Evolutionary conservation across 129 eudicot species (phyloP).

Genomic region (Tagetes erecta): DNA sequence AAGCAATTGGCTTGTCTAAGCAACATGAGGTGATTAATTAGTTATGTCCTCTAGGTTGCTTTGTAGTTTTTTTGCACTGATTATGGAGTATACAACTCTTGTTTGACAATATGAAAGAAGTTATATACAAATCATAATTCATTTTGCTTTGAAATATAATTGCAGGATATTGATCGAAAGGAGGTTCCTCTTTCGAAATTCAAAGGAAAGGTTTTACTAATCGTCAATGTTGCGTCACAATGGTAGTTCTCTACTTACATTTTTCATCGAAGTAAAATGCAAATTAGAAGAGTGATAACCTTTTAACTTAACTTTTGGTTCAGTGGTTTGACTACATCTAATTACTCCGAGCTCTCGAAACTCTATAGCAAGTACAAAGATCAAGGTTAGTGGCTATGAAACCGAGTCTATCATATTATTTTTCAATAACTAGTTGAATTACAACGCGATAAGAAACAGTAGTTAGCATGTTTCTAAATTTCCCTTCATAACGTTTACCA

Average conservation of each 20-base stretch:
- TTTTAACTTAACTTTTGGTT: constrained; percentile 37
- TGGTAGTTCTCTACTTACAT: constrained; percentile 46
- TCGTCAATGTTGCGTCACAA: constrained; percentile 90
- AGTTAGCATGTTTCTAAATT: not conserved
- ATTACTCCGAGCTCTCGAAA: constrained; percentile 81
- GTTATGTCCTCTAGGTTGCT: not conserved
- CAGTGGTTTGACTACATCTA: constrained; percentile 87
- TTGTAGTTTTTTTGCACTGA: not conserved
- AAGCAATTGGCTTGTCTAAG: not conserved
- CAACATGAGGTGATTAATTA: too few species aligned
- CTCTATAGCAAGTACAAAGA: constrained; percentile 81
- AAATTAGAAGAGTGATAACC: not conserved
- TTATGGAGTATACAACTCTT: not conserved
- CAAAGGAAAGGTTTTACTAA: constrained; percentile 72
- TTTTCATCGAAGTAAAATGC: not conserved
- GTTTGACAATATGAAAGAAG: not conserved
- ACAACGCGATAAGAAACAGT: not conserved
- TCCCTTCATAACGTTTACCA: not conserved
- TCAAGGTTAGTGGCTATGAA: constrained; percentile 56
- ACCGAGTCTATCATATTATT: not conserved
- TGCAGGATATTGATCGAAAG: constrained; percentile 84
- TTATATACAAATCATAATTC: not conserved
- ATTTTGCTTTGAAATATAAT: not conserved
- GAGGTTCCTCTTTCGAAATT: constrained; percentile 74
- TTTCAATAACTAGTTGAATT: not conserved